A percentile compares a stretch with the other conserved stretches of the same genome.
Evolutionary conservation across 139 green algal species (phyloP).

Genomic region (Chlamydomonas asymmetrica): DNA sequence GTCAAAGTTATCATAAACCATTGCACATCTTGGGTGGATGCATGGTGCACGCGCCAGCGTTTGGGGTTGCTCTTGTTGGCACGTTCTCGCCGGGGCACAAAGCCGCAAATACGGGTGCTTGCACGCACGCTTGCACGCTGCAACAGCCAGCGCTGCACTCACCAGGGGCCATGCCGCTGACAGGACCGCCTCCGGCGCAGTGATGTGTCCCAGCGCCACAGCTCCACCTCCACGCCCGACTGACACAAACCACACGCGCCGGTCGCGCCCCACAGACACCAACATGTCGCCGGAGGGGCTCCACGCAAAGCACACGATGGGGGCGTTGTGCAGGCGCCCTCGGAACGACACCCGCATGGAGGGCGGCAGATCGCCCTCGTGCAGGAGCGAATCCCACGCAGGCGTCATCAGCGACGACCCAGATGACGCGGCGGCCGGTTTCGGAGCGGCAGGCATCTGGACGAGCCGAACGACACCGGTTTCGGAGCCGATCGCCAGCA

Average conservation of each 20-base stretch:
- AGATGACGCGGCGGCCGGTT: not conserved
- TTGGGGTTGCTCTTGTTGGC: too few species aligned
- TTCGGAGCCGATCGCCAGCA: constrained; percentile 45
- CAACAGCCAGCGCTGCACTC: not conserved
- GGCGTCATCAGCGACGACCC: too few species aligned
- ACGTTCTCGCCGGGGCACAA: too few species aligned
- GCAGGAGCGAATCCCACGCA: too few species aligned
- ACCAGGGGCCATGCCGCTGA: constrained; percentile 26
- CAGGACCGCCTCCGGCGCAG: constrained; percentile 14
- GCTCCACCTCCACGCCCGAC: not conserved
- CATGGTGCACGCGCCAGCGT: too few species aligned
- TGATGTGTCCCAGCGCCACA: constrained; percentile 4
- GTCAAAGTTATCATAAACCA: too few species aligned
- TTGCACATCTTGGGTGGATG: too few species aligned
- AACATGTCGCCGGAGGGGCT: constrained; percentile 31
- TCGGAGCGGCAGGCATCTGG: not conserved
- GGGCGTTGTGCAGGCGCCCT: constrained; percentile 21
- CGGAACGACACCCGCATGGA: constrained; percentile 26
- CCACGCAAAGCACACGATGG: constrained; percentile 21
- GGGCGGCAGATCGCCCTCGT: too few species aligned
- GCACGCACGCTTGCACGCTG: too few species aligned
- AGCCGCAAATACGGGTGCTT: too few species aligned
- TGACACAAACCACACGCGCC: constrained; percentile 26
- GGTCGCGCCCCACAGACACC: constrained; percentile 24
- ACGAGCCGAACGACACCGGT: constrained; percentile 49